Evolutionary conservation across 805 yeast species (phyloP).

Genomic region (Vanderwaltozyma tropicalis): DNA sequence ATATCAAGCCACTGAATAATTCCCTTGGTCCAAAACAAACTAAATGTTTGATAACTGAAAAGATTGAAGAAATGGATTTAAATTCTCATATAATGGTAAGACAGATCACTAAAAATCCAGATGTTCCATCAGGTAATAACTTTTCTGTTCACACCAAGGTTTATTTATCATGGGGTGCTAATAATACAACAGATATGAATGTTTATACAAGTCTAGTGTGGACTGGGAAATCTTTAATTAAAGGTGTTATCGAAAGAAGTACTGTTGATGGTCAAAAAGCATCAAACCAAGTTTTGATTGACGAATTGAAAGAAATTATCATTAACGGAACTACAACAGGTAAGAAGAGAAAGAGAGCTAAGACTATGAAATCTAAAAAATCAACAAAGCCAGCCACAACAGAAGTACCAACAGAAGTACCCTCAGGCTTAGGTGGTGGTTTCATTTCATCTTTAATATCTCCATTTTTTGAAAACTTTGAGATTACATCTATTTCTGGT

Average conservation of each 20-base stretch:
- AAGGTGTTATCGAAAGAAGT: constrained; percentile 66
- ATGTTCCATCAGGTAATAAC: constrained; percentile 64
- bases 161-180: constrained; percentile 53
- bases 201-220: constrained; percentile 54
- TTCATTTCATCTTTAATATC: constrained; percentile 2
- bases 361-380: constrained; percentile 1
- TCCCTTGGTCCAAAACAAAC: constrained; percentile 70
- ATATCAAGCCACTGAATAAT: constrained; percentile 49
- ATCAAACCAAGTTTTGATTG: constrained; percentile 37
- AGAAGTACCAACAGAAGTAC: background rate
- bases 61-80: constrained; percentile 39
- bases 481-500: constrained; percentile 13
- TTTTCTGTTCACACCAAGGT: constrained; percentile 54
- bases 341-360: constrained; percentile 2
- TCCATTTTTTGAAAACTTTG: constrained; percentile 8
- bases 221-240: constrained; percentile 70
- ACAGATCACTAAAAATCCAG: constrained; percentile 55
- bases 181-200: constrained; percentile 42
- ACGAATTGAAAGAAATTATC: constrained; percentile 30
- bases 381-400: background rate
- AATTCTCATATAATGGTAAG: constrained; percentile 34
- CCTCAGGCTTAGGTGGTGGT: background rate
- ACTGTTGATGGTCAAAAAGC: constrained; percentile 66
- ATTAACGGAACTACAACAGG: constrained; percentile 11
- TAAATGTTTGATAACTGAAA: constrained; percentile 48